phyloP scores from a whole-genome alignment of 2,329 filamentous ascomycete species.

The Aspergillus sojae region DNA sequence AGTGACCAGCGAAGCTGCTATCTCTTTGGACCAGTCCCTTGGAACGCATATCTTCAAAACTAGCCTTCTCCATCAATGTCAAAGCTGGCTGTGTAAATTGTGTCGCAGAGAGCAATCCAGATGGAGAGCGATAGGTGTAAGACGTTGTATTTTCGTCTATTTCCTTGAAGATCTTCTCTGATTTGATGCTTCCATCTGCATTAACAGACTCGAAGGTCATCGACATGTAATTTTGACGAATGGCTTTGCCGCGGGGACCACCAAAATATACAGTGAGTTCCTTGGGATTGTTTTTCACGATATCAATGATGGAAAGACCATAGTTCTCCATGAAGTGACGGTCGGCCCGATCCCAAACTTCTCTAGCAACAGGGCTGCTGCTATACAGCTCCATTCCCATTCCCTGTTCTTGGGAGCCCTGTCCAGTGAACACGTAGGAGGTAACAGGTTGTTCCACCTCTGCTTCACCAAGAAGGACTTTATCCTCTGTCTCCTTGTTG shows the following conservation, averaged over 20 bases:
- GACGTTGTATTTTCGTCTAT: conserved; percentile 89
- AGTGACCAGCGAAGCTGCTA: conserved; percentile 97
- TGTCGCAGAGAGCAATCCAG: conserved; percentile 90
- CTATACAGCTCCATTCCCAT: conserved; percentile 99
- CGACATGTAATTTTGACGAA: conserved; percentile 98
- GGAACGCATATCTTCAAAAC: conserved; percentile 97
- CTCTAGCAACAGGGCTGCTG: conserved; percentile 90
- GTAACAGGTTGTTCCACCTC: conserved; percentile 98
- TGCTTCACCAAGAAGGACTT: conserved; percentile 91
- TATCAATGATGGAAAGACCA: conserved; percentile 96
- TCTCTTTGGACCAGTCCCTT: conserved; percentile 95
- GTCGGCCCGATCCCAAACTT: conserved; percentile 97
- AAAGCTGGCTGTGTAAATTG: conserved; percentile 98
- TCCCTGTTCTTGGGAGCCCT: conserved; percentile 97
- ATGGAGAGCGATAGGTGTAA: conserved; percentile 96
- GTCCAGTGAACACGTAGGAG: conserved; percentile 96
- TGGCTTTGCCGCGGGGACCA: conserved; percentile 93
- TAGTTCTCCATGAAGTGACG: conserved; percentile 99
- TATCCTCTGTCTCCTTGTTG: conserved; percentile 95
- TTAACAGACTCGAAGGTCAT: conserved; percentile 99
- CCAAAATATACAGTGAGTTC: conserved; percentile 98
- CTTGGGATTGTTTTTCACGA: conserved; percentile 99
- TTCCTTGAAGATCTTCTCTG: conserved; percentile 99
- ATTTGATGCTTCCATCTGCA: conserved; percentile 89
- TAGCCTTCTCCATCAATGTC: conserved; percentile 99